Conservation (phyloP, 768 basidiomycete genomes). For the Pisolithus orientalis region DNA sequence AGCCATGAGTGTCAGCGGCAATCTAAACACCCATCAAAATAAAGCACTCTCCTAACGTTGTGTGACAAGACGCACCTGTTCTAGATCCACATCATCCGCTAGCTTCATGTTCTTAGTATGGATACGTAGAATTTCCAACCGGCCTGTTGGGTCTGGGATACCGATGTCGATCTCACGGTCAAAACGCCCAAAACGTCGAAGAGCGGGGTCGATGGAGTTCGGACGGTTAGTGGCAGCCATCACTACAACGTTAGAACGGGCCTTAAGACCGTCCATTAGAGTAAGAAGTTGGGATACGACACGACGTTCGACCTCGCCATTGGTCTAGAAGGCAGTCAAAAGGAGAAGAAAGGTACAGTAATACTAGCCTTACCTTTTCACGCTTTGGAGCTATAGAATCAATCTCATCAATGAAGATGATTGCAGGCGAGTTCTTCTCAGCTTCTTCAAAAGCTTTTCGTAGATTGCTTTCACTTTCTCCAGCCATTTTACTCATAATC, state of each 20-base stretch:
- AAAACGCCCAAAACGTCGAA: constrained; percentile 98
- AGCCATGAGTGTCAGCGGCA: constrained; percentile 98
- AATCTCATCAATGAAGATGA: constrained; percentile 99
- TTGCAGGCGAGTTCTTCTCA: constrained; percentile 98
- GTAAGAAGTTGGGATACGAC: constrained; percentile 98
- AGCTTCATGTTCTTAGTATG: constrained; percentile 99
- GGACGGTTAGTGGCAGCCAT: constrained; percentile 99
- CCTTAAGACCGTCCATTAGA: constrained; percentile 98
- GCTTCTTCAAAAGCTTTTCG: constrained; percentile 99
- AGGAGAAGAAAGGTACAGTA: not conserved
- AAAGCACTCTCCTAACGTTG: not conserved
- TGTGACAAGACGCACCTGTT: constrained; percentile 53
- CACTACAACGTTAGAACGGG: constrained; percentile 97
- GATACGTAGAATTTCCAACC: constrained; percentile 96
- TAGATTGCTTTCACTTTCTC: constrained; percentile 95
- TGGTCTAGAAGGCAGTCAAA: constrained; percentile 54
- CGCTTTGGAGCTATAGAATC: constrained; percentile 99
- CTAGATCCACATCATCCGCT: constrained; percentile 92
- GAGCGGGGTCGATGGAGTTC: constrained; percentile 98
- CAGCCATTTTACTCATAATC: constrained; percentile 99
- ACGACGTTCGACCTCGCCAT: constrained; percentile 99
- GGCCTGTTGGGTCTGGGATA: constrained; percentile 98
- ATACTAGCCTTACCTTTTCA: constrained; percentile 69
- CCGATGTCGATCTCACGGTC: constrained; percentile 99
- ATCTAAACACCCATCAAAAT: constrained; percentile 47